Evolutionary conservation across 1,284 basidiomycete genomes (phyloP), one percentile per base, ranked within the genome.

Genomic region (Malassezia cuniculi): DNA sequence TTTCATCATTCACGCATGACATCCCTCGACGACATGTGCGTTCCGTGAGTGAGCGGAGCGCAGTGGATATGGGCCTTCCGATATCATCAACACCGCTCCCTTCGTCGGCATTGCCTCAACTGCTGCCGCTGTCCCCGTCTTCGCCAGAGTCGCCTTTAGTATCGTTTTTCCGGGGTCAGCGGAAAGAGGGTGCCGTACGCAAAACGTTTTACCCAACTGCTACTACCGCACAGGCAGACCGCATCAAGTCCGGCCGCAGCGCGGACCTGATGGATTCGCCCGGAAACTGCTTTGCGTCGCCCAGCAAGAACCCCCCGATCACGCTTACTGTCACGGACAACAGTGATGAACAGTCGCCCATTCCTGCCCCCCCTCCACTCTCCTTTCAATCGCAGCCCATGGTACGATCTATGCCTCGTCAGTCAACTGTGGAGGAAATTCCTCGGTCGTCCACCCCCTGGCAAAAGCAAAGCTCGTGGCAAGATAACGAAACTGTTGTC

Each of bases 201-300:
- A 33, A 9, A 14, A 30, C 14, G 17, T 18, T 29, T 18, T 8
- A 11, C 27, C 27, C 4, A 30, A 27, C 26, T 37, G 20, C 17
- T 18, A 19, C 35, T 28, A 1, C 10, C 24, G 24, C 24, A 12
- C 24, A 7, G 7, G 6, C 24, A 25, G 24, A n/a, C 17, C 15
- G 14, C 17, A 17, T 30, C 11, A 4, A 14, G 10, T 8, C 18
- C 31, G 31, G 12, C 4, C 18, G 31, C 31, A 15, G n/a, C 15
- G 30, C 11, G 18, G 6, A 5, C 24, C 27, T 24, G 14, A 45
- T 45, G 42, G 33, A 39, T 28, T 45, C 42, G 24, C 42, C 42
- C 8, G 39, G 39, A 32, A 45, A 45, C 17, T 18, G 22, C 22
- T 24, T 24, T 11, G 22, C 22, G 22, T 6, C 22, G 7, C 22